Conservation (phyloP, 2,329 filamentous ascomycete species). For the Diaporthe citriasiana region DNA sequence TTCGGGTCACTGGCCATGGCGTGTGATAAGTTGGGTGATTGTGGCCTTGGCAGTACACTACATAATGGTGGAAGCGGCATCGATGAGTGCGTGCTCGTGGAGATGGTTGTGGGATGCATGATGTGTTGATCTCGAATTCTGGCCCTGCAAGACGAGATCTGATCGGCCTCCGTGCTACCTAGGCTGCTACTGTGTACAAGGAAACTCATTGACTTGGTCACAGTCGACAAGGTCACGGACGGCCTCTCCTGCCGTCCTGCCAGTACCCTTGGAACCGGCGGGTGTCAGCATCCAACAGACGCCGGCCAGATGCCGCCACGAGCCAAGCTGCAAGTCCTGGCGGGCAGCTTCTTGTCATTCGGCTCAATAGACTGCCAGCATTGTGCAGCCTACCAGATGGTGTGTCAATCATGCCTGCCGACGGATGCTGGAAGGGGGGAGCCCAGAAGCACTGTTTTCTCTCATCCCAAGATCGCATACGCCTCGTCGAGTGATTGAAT, state of each 20-base stretch:
- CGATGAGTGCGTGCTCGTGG: not conserved
- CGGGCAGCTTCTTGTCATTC: not conserved
- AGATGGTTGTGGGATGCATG: conserved; percentile 8
- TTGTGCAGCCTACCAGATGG: not conserved
- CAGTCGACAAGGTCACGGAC: conserved; percentile 1
- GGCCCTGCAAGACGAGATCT: conserved; percentile 28
- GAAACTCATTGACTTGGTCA: not conserved
- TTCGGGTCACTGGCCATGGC: conserved; percentile 31
- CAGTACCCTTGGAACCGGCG: conserved; percentile 13
- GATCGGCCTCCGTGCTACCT: conserved; percentile 31
- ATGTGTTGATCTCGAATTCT: conserved; percentile 17
- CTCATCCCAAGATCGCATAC: not conserved
- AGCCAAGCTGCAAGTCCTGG: not conserved
- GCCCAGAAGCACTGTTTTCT: not conserved
- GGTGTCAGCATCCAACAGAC: conserved; percentile 29
- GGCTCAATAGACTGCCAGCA: not conserved
- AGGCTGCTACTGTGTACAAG: conserved; percentile 15
- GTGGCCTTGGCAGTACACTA: conserved; percentile 16
- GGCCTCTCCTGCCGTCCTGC: conserved; percentile 4
- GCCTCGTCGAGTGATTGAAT: not conserved
- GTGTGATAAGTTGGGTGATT: conserved; percentile 29
- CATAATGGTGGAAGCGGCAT: conserved; percentile 8
- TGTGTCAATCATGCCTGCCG: conserved; percentile 5
- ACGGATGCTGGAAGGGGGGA: not conserved
- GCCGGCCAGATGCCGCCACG: conserved; percentile 12